Percentiles rank a stretch among this genome's conserved stretches.
These are phyloP conservation scores for Asparagopsis taxiformis DNA, from an alignment of 31 red algal genomes.

Conservation along the genomic window DNA sequence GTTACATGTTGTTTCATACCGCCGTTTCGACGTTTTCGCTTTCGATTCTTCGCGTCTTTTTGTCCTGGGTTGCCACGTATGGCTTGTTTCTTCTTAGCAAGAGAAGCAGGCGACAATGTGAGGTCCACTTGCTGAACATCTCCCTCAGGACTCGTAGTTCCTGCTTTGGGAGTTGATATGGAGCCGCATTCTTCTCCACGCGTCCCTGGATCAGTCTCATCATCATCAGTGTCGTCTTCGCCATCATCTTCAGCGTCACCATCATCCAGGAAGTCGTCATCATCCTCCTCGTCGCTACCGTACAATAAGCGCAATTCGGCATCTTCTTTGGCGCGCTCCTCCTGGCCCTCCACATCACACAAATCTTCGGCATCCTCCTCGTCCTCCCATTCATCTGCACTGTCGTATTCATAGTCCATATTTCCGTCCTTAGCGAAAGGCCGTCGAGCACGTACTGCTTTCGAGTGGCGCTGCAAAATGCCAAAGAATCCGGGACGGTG, in stretches of 20 bases:
- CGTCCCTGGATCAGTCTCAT: too few species aligned
- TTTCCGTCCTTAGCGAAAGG: slow-evolving; percentile 39
- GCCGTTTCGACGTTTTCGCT: slow-evolving; percentile 1
- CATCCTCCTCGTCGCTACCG: slow-evolving; percentile 75
- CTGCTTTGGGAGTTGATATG: too few species aligned
- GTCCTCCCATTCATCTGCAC: slow-evolving; percentile 77
- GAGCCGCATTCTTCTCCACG: too few species aligned
- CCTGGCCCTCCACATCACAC: slow-evolving; percentile 44
- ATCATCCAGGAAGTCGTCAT: slow-evolving; percentile 74
- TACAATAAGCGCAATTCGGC: slow-evolving; percentile 59
- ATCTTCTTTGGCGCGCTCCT: slow-evolving; percentile 52
- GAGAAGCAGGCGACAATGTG: not conserved
- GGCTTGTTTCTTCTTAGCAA: not conserved
- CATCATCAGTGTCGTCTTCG: slow-evolving; percentile 41
- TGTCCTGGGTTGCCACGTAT: not conserved
- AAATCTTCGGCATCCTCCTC: slow-evolving; percentile 72
- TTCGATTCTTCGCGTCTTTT: not conserved
- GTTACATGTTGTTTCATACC: slow-evolving; percentile 8
- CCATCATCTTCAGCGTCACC: slow-evolving; percentile 42
- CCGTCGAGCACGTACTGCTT: slow-evolving; percentile 13
- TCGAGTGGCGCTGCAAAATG: slow-evolving; percentile 2
- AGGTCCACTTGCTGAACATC: not conserved
- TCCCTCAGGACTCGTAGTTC: too few species aligned
- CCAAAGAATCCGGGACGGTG: slow-evolving; percentile 64
- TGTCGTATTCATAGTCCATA: slow-evolving; percentile 54